These are phyloP conservation scores for Clonostachys byssicola DNA, from an alignment of 2,329 filamentous ascomycete species.

Conservation along the genomic window DNA sequence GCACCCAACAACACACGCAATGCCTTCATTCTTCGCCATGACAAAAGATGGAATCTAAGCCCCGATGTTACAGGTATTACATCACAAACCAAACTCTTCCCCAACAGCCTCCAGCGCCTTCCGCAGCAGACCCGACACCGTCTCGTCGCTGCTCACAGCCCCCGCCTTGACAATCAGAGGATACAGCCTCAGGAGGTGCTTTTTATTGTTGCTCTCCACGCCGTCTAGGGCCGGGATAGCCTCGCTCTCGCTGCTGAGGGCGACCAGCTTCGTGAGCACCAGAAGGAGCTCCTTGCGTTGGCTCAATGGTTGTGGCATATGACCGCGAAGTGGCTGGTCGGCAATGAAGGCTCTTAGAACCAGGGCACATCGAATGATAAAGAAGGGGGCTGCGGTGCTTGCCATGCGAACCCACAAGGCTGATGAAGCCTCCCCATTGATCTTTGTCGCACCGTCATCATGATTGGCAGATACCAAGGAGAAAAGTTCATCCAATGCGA, in stretches of 20 bases:
- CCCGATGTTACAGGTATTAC: too few species aligned
- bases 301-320: slow-evolving; percentile 81
- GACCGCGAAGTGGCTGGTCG: slow-evolving; percentile 84
- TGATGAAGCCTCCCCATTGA: slow-evolving; percentile 10
- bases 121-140: slow-evolving; percentile 52
- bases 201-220: slow-evolving; percentile 55
- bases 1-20: too few species aligned
- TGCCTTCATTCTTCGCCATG: too few species aligned
- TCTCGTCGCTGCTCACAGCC: slow-evolving; percentile 52
- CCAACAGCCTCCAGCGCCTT: slow-evolving; percentile 61
- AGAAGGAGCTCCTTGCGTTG: slow-evolving; percentile 77
- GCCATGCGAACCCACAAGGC: slow-evolving; percentile 58
- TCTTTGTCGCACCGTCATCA: slow-evolving; percentile 14
- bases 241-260: slow-evolving; percentile 63
- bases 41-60: too few species aligned
- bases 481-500: slow-evolving; percentile 77
- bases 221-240: slow-evolving; percentile 57
- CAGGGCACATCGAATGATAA: slow-evolving; percentile 77
- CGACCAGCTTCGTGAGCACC: slow-evolving; percentile 62
- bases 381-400: slow-evolving; percentile 70
- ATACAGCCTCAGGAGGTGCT: slow-evolving; percentile 78
- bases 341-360: slow-evolving; percentile 82
- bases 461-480: slow-evolving; percentile 55
- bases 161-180: slow-evolving; percentile 67
- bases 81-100: slow-evolving; percentile 37